Evolutionary conservation across 2,329 filamentous ascomycete species (phyloP).

Genomic region (Mycosphaerelloides madeirae): DNA sequence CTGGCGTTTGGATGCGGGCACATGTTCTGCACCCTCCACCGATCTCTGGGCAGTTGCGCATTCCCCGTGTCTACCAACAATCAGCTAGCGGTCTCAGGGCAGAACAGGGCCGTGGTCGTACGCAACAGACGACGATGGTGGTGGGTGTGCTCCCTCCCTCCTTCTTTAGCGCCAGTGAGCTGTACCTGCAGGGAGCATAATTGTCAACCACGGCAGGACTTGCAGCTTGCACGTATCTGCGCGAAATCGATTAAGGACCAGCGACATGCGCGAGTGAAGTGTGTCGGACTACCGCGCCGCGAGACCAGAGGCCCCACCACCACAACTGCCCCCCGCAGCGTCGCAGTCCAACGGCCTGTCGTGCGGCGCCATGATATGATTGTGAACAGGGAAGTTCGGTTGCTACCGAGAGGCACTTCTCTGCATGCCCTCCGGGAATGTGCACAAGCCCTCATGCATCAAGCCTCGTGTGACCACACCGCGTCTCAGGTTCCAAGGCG

Average conservation of each 20-base stretch:
- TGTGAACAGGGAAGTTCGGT: conserved; percentile 20
- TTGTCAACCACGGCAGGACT: conserved; percentile 10
- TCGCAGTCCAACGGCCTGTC: conserved; percentile 1
- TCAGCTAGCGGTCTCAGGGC: conserved; percentile 11
- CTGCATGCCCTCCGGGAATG: conserved; percentile 17
- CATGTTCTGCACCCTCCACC: conserved; percentile 6
- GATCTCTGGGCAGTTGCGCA: conserved; percentile 8
- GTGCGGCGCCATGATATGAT: background rate
- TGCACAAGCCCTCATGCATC: conserved; percentile 23
- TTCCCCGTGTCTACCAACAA: too few relatives aligned
- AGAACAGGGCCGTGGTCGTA: conserved; percentile 12
- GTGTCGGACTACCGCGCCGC: background rate
- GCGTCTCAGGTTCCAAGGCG: conserved; percentile 24
- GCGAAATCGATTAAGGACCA: conserved; percentile 5
- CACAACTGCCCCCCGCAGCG: conserved; percentile 1
- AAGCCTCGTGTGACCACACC: conserved; percentile 27
- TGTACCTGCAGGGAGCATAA: conserved; percentile 12
- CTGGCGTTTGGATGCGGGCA: conserved; percentile 23
- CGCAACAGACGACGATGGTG: conserved; percentile 7
- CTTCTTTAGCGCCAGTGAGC: conserved; percentile 12
- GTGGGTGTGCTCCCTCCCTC: conserved; percentile 7
- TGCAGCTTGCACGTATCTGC: conserved; percentile 11
- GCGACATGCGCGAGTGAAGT: conserved; percentile 2
- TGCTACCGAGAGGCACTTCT: conserved; percentile 18
- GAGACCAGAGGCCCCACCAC: conserved; percentile 1